Evolutionary conservation across 129 eudicot genomes (phyloP), one percentile per base, ranked within the genome.

Genomic region (Cynara cardunculus): DNA sequence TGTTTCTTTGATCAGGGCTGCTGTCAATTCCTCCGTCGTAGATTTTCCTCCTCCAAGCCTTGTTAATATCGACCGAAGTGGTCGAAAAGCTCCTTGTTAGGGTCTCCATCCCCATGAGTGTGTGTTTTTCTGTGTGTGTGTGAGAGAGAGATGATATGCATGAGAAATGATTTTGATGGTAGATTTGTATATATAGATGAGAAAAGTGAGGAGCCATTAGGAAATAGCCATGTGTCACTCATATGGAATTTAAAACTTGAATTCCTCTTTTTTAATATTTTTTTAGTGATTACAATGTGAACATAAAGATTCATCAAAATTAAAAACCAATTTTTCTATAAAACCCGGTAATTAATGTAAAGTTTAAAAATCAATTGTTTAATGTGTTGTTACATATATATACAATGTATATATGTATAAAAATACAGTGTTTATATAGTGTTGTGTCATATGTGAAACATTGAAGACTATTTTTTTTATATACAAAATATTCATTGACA

Each of bases 51-150:
- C 86, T 77, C 82, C 86, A 83, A 41, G 70, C 82, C 82, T 71
- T 83, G 32, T 77, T 83, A 12, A 83, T 62, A 37, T 83, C 86
- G 18, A 39, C 74, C 0, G 86, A 53, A 26, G 49, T 77, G 16
- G 86, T 83, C 14, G 86, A 83, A 62, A 77, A 83, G 79, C 86
- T 83, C 72, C 86, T 62, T 26, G 86, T 61, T 37, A 83, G 71
- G 18, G 69, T 61, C 69, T 77, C 86, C 86, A 83, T 83, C 41
- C 26, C 21, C 27, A 56, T 28, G 32, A 16, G 0, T 70, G 14
- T 26, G 56, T 62, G 25, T 56, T n/a, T 56, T 1, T 71, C 13
- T 22, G 8, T 27, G 25, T 67, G 0, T 70, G 27, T 25, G 34
- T 77, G 80, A 39, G 71, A 34, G 35, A 32, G 61, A 22, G 5